Percentiles rank a stretch among this genome's conserved stretches.
These are phyloP conservation scores for Rubroshorea leprosula DNA, from an alignment of 345 rosid genomes.

Conservation along the genomic window DNA sequence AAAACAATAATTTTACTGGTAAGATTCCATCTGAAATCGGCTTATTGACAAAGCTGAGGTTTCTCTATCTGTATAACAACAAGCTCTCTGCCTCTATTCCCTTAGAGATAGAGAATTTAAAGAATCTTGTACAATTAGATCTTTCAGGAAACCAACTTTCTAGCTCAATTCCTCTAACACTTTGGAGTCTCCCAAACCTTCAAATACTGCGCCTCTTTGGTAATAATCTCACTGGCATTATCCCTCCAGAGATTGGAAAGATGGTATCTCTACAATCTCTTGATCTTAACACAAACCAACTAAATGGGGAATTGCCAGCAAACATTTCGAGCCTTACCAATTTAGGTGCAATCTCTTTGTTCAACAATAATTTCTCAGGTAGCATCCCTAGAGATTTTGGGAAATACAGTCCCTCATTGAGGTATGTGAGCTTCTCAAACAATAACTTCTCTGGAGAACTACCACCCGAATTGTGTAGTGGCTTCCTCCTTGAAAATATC, in stretches of 20 bases:
- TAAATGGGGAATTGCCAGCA: constrained; percentile 47
- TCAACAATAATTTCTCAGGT: constrained; percentile 51
- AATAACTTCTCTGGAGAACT: constrained; percentile 58
- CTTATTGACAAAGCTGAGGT: constrained; percentile 22
- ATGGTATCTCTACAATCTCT: constrained; percentile 28
- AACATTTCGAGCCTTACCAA: constrained; percentile 40
- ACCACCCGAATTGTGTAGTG: constrained; percentile 50
- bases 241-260: constrained; percentile 52
- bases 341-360: constrained; percentile 26
- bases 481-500: constrained; percentile 26
- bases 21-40: constrained; percentile 46
- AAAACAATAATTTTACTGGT: constrained; percentile 41
- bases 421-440: constrained; percentile 41
- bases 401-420: constrained; percentile 34
- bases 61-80: constrained; percentile 39
- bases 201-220: constrained; percentile 30
- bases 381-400: constrained; percentile 47
- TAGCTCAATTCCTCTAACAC: constrained; percentile 38
- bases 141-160: constrained; percentile 48
- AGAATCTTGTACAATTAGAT: constrained; percentile 20
- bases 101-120: constrained; percentile 38
- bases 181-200: constrained; percentile 48
- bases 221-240: constrained; percentile 46
- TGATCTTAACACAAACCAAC: constrained; percentile 44
- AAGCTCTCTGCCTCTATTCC: constrained; percentile 44